Evolutionary conservation across 2,329 filamentous ascomycete species (phyloP), one percentile per base, ranked within the genome.

Genomic region (Fusarium sp.): DNA sequence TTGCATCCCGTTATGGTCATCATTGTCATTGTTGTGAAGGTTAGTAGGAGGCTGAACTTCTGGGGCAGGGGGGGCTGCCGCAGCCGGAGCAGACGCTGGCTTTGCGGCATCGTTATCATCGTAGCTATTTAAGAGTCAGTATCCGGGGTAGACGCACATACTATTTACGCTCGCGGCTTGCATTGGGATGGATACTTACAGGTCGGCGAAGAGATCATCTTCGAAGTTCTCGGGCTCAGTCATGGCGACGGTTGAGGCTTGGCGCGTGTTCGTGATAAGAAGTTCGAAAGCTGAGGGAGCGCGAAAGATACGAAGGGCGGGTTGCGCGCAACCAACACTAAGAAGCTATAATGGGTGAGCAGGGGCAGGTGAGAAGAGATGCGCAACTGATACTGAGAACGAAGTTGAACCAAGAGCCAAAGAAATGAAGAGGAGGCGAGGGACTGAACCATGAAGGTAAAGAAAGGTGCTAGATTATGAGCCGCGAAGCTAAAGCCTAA

Each of bases 141-240:
- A 47, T 42, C 16, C 18, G 7, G 11, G 42, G 28, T n/a, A 26
- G 33, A 33, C 33, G 30, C 11, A 48, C 7, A 18, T 9, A 30
- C 26, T 39, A 36, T 33, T 22, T 45, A 30, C 20, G 20, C 11
- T 24, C 26, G 48, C 20, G 35, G 22, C 31, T n/a, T 11, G 16
- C 35, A 26, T 18, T 30, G 11, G 30, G 38, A n/a, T 13, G 39
- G 15, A 28, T 38, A 75, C 94, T 85, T 86, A 97, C 95, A 97
- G 90, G 85, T 97, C 95, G 78, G 95, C 95, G 83, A 97, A 97
- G 83, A 97, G 93, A 88, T 97, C 95, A 79, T 97, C 95, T 77
- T 97, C 95, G 76, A 94, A 91, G 75, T 93, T 93, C 79, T 95
- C 93, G 59, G 89, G 86, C 79, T 96, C 94, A 53, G 93, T 90